These are phyloP conservation scores for Kodamaea leandrae DNA, from an alignment of 805 yeast species.

Conservation along the genomic window DNA sequence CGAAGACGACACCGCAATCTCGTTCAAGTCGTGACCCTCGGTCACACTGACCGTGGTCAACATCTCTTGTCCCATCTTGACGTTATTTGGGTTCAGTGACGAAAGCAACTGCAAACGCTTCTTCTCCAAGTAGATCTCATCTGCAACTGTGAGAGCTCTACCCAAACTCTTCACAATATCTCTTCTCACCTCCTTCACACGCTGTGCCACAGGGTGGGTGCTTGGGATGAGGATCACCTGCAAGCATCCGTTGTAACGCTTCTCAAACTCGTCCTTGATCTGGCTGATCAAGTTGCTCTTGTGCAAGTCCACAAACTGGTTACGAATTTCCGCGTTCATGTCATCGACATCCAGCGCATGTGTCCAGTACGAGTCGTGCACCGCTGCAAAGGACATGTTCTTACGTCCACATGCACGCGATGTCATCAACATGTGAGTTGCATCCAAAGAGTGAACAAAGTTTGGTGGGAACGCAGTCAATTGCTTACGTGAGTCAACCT, in stretches of 20 bases:
- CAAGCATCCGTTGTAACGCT: slow-evolving; percentile 71
- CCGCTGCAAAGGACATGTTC: slow-evolving; percentile 81
- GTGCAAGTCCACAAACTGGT: slow-evolving; percentile 77
- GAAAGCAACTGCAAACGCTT: slow-evolving; percentile 54
- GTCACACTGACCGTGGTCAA: slow-evolving; percentile 69
- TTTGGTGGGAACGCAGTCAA: slow-evolving; percentile 94
- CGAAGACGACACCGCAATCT: slow-evolving; percentile 21
- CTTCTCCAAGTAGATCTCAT: slow-evolving; percentile 72
- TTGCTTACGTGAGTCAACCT: slow-evolving; percentile 87
- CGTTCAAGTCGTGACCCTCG: slow-evolving; percentile 28
- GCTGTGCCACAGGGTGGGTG: slow-evolving; percentile 48
- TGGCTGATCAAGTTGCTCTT: slow-evolving; percentile 66
- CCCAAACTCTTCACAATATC: slow-evolving; percentile 49
- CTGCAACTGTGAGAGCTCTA: slow-evolving; percentile 58
- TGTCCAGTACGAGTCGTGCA: slow-evolving; percentile 98
- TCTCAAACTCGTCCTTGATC: slow-evolving; percentile 74
- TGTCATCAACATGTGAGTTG: slow-evolving; percentile 92
- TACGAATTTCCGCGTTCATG: slow-evolving; percentile 71
- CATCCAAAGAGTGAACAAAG: slow-evolving; percentile 91
- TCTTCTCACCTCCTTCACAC: slow-evolving; percentile 49
- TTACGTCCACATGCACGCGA: slow-evolving; percentile 70
- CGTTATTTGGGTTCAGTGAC: slow-evolving; percentile 50
- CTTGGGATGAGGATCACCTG: slow-evolving; percentile 56
- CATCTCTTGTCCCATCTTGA: slow-evolving; percentile 51
- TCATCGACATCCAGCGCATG: slow-evolving; percentile 80